Evolutionary conservation across 2,329 filamentous ascomycete species (phyloP).

Genomic region (Trichothecium sympodiale): DNA sequence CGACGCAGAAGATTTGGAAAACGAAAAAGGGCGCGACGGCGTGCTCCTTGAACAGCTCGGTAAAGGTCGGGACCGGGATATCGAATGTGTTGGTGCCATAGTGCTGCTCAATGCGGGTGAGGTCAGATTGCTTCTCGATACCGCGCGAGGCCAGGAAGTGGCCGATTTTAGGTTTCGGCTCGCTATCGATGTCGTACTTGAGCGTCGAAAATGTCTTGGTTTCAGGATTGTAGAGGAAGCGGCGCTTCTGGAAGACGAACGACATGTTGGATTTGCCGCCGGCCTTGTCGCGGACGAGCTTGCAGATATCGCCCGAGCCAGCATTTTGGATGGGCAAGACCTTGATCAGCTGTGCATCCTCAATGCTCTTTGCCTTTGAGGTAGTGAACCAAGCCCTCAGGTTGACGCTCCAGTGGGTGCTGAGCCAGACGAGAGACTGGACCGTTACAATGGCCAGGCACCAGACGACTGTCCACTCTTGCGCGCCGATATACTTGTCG

Average conservation of each 20-base stretch:
- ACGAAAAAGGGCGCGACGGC: slow-evolving; percentile 98
- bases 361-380: slow-evolving; percentile 54
- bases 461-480: slow-evolving; percentile 98
- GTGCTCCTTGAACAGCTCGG: slow-evolving; percentile 95
- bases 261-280: slow-evolving; percentile 68
- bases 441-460: slow-evolving; percentile 75
- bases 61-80: slow-evolving; percentile 91
- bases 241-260: slow-evolving; percentile 96
- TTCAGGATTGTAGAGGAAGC: slow-evolving; percentile 73
- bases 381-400: slow-evolving; percentile 74
- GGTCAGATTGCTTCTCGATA: slow-evolving; percentile 60
- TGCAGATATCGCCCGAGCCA: slow-evolving; percentile 78
- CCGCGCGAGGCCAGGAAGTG: slow-evolving; percentile 74
- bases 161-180: slow-evolving; percentile 70
- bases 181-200: slow-evolving; percentile 70
- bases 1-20: slow-evolving; percentile 97
- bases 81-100: slow-evolving; percentile 96
- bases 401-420: slow-evolving; percentile 95
- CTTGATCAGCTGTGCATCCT: slow-evolving; percentile 79
- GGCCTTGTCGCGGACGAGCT: slow-evolving; percentile 64
- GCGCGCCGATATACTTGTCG: slow-evolving; percentile 80
- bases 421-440: slow-evolving; percentile 86
- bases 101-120: slow-evolving; percentile 74
- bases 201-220: slow-evolving; percentile 71
- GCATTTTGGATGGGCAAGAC: slow-evolving; percentile 85